A percentile compares a stretch with the other conserved stretches of the same genome.
Conservation (phyloP, 1,139 yeast genomes). For the Suhomyces coccinellae region DNA sequence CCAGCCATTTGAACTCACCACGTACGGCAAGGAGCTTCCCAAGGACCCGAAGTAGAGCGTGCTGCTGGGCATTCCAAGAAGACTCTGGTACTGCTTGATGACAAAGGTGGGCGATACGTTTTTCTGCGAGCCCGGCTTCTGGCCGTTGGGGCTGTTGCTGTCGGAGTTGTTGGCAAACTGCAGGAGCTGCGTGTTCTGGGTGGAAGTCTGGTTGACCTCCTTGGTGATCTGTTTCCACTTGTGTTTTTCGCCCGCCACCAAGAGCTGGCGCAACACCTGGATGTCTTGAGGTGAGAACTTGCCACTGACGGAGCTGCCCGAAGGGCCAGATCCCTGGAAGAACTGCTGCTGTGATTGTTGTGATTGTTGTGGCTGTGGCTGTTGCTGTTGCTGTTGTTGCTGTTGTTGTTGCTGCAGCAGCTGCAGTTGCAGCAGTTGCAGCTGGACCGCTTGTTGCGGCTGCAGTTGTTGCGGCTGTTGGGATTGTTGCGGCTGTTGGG, state of each 20-base stretch:
- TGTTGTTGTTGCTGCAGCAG: conserved; percentile 8
- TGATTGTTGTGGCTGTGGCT: conserved; percentile 6
- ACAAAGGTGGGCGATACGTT: conserved; percentile 49
- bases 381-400: neutral
- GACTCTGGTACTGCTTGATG: conserved; percentile 42
- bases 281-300: conserved; percentile 42
- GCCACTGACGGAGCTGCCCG: conserved; percentile 14
- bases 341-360: conserved; percentile 7
- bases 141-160: conserved; percentile 9
- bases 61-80: conserved; percentile 45
- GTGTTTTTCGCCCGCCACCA: conserved; percentile 45
- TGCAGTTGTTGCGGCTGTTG: conserved; percentile 6
- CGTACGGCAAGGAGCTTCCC: conserved; percentile 45
- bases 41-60: conserved; percentile 40
- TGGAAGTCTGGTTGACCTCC: conserved; percentile 37
- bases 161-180: conserved; percentile 9
- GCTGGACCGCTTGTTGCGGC: conserved; percentile 14
- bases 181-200: conserved; percentile 11
- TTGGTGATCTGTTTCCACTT: conserved; percentile 51
- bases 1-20: conserved; percentile 43
- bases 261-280: conserved; percentile 39
- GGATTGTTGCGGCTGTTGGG: conserved; percentile 9
- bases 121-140: conserved; percentile 20
- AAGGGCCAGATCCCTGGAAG: conserved; percentile 8
- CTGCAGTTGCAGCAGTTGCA: conserved; percentile 14